Base-by-base conservation (phyloP, 768 basidiomycete genomes). In the Amanita rimosa region DNA sequence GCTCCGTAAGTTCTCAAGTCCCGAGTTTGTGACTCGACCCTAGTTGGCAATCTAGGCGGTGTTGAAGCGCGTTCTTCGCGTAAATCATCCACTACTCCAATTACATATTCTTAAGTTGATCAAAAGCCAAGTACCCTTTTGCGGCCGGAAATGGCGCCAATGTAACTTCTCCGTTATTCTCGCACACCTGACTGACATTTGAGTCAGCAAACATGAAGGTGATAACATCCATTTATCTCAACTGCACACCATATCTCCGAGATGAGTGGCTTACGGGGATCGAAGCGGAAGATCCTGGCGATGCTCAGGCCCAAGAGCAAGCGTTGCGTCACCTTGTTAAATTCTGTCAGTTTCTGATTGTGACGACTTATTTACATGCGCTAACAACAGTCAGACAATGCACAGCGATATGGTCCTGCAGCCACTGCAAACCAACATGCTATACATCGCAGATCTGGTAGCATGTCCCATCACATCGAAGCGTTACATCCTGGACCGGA, bases 81-180 rank as follows among this genome's bases (percentile, higher is more conserved):
- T 99, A 9, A 82, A 87, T 57, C 96, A 99, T 58, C 90, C 93
- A 3, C 75, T 95, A 76, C 66, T 98, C 52, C 95, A 97, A 62
- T 74, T 98, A 21, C 91, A 96, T 65, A 80, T 96, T 7, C 73
- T 99, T 55, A 99, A 99, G 67, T 71, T 98, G 51, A 94, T 98
- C 72, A 99, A 99, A 72, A 94, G 91, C 55, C 96, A 98, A 74
- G 93, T 98, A 4, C 96, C 96, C 2, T 97, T 92, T 64, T 95
- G 92, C 60, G 96, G 95, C 16, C 75, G 95, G 36, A 97, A 95
- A 67, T 99, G 96, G 96, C 75, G 95, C 44, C 93, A 96, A 70
- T 86, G 94, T 96, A 66, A 57, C 78, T 63, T 14, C 27, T 17
- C 38, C 44, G 24, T 16, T 27, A 31, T 39, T 29, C 34, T 31